Conservation (phyloP, 2,329 filamentous ascomycete species). For the Penicillium rolfsii region DNA sequence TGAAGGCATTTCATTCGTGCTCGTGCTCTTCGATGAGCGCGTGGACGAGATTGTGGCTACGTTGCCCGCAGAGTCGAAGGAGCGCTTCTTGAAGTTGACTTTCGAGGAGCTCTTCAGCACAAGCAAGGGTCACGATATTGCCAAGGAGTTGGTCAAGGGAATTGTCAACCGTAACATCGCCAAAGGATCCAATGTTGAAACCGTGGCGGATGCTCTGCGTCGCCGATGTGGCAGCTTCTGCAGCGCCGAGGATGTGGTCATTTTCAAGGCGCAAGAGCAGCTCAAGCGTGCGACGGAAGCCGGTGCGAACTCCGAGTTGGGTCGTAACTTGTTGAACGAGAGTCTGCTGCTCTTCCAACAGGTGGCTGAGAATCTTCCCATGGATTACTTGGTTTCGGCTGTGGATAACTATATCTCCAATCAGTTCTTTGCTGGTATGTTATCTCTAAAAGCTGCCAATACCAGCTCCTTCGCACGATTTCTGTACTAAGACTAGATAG, state of each 20-base stretch:
- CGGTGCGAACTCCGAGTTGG: constrained; percentile 72
- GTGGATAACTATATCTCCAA: constrained; percentile 78
- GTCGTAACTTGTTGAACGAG: constrained; percentile 80
- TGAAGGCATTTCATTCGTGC: constrained; percentile 93
- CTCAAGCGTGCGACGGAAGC: constrained; percentile 85
- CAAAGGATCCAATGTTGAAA: constrained; percentile 95
- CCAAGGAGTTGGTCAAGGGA: constrained; percentile 92
- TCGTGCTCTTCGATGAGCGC: constrained; percentile 91
- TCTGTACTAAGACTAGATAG: constrained; percentile 32
- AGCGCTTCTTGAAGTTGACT: constrained; percentile 74
- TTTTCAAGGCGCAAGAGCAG: constrained; percentile 97
- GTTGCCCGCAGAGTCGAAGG: constrained; percentile 70
- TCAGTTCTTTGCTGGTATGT: constrained; percentile 78
- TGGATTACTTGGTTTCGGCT: constrained; percentile 76
- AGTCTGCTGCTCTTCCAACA: constrained; percentile 86
- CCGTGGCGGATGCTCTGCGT: constrained; percentile 90
- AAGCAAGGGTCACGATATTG: constrained; percentile 78
- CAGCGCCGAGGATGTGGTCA: constrained; percentile 93
- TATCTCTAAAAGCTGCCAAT: constrained; percentile 16
- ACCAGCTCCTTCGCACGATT: no score
- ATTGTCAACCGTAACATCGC: constrained; percentile 98
- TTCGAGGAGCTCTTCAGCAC: constrained; percentile 88
- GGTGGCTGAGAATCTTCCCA: constrained; percentile 80
- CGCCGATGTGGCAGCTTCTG: constrained; percentile 96
- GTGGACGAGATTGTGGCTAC: constrained; percentile 83